These are phyloP conservation scores for Strobilomyces confusus DNA, from an alignment of 768 basidiomycete genomes.

Conservation along the genomic window DNA sequence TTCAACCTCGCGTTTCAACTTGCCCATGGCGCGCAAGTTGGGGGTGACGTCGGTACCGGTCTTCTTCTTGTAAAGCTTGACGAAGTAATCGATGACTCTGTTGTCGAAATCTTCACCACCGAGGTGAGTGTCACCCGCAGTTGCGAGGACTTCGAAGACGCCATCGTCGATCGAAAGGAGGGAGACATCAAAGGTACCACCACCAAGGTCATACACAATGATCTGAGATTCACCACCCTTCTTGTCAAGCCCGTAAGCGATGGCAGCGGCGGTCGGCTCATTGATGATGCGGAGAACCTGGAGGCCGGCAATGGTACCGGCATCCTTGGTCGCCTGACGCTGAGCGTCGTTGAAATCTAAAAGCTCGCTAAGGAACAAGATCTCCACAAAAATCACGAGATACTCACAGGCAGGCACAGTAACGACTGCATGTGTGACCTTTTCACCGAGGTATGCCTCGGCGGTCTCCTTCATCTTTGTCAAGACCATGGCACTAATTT, in stretches of 20 bases:
- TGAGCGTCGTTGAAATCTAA: conserved; percentile 98
- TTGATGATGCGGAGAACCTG: conserved; percentile 97
- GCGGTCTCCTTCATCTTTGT: conserved; percentile 99
- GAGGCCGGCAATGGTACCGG: conserved; percentile 91
- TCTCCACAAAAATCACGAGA: not conserved
- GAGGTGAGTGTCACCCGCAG: conserved; percentile 91
- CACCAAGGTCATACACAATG: conserved; percentile 97
- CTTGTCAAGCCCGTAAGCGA: conserved; percentile 98
- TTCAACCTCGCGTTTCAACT: conserved; percentile 91
- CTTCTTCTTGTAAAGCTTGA: conserved; percentile 90
- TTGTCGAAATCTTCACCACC: conserved; percentile 97
- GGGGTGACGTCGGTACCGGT: conserved; percentile 76
- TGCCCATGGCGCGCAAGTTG: conserved; percentile 83
- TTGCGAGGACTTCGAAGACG: conserved; percentile 86
- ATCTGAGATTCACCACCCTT: conserved; percentile 92
- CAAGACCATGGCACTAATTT: conserved; percentile 94
- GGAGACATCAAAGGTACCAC: conserved; percentile 98
- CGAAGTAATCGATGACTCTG: conserved; percentile 85
- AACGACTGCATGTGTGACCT: conserved; percentile 96
- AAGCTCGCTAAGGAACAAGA: conserved; percentile 25
- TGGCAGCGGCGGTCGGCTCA: conserved; percentile 95
- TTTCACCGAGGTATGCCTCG: conserved; percentile 93
- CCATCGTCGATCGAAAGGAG: conserved; percentile 93
- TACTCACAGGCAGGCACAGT: conserved; percentile 90
- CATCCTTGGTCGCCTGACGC: conserved; percentile 98